Base-by-base conservation (phyloP, 768 basidiomycete species). In the Russula compacta region DNA sequence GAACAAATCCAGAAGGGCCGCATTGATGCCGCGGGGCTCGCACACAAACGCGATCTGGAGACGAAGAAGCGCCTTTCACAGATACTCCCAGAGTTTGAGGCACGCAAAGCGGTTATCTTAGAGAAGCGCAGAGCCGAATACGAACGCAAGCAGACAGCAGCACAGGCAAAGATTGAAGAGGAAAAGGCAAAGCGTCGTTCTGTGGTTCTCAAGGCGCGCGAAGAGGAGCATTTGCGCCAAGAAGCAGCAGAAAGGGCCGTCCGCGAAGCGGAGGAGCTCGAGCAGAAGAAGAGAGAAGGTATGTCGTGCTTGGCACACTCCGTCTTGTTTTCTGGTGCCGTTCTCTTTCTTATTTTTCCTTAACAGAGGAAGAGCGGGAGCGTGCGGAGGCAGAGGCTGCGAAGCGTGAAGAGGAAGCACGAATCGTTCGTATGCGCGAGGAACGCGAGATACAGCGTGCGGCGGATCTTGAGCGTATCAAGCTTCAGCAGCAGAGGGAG, bases 121-220 rank as follows among this genome's bases (percentile, higher is more conserved):
- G 73, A 77, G 43, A 83, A 79, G 73, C 82, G 83, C 51, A 76
- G 76, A 10, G 82, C 82, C 38, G 89, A 92, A 70, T 89, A 84
- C 68, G 75, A 81, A 53, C 78, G 78, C 72, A 82, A 76, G 68
- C 72, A 79, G 65, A 82, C 79, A 48, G 73, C 72, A 29, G 87
- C 92, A 2, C 67, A 74, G 66, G 77, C 74, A 72, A 92, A 86
- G 79, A 83, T 93, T 56, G 85, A 83, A 61, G 85, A 89, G 69
- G 93, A 95, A 77, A 95, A 93, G 78, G 79, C 80, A 50, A 87
- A 85, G 78, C 78, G 86, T 66, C 77, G 77, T 61, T 78, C 78
- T 62, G 73, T 75, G 14, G 73, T 90, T 46, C 60, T 86, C 33
- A 81, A 83, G 65, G 75, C 77, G 60, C 75, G 83, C 64, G 85